Percentiles rank a stretch among this genome's conserved stretches.
phyloP scores from a whole-genome alignment of 2,329 filamentous ascomycete genomes.

The Diaporthe citriasiana region DNA sequence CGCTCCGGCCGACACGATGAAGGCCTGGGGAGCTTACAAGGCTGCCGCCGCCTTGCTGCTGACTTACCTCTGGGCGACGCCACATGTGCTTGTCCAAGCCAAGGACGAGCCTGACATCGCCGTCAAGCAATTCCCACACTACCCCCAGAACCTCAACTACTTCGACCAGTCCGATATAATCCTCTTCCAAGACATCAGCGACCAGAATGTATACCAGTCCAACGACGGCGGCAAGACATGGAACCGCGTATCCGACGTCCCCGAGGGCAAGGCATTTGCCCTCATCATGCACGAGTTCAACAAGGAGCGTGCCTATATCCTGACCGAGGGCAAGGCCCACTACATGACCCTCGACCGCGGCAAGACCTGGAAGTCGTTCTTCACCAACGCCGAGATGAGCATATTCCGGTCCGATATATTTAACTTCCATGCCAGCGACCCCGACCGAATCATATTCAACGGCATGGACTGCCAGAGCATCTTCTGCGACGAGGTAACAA shows the following conservation, averaged over 20 bases:
- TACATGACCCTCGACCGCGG: conserved; percentile 89
- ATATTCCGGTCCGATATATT: conserved; percentile 68
- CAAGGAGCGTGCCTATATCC: conserved; percentile 81
- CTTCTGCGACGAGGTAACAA: conserved; percentile 73
- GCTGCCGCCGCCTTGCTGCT: conserved; percentile 66
- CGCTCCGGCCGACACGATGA: conserved; percentile 64
- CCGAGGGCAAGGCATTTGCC: conserved; percentile 71
- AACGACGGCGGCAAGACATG: conserved; percentile 85
- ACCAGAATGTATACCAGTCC: conserved; percentile 81
- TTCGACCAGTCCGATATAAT: conserved; percentile 91
- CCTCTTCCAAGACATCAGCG: conserved; percentile 77
- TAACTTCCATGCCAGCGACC: conserved; percentile 86
- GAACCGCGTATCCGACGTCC: conserved; percentile 75
- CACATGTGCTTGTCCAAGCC: conserved; percentile 62
- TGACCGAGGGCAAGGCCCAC: conserved; percentile 79
- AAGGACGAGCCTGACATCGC: conserved; percentile 76
- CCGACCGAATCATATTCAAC: conserved; percentile 88
- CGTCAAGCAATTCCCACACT: conserved; percentile 74
- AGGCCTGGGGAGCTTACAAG: conserved; percentile 62
- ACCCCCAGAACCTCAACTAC: conserved; percentile 82
- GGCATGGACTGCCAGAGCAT: conserved; percentile 76
- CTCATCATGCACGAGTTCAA: conserved; percentile 86
- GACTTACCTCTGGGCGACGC: conserved; percentile 57
- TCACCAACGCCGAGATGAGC: conserved; percentile 71
- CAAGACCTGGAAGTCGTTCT: conserved; percentile 83